Evolutionary conservation across 2,329 filamentous ascomycete species (phyloP).

Genomic region (Xenosphaeropsis pyriputrescens): DNA sequence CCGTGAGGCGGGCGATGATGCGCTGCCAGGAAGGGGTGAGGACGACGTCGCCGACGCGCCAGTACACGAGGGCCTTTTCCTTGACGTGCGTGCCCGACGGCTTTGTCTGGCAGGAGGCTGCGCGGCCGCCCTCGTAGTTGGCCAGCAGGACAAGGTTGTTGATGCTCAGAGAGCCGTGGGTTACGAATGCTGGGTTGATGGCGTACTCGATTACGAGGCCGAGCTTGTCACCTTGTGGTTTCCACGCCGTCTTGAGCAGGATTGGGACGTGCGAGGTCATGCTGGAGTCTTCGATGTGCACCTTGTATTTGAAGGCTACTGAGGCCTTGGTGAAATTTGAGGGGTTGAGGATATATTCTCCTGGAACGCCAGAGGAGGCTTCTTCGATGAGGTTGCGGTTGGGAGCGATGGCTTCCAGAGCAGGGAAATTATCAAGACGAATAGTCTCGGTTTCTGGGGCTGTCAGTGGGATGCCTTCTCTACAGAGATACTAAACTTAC

Average conservation of each 20-base stretch:
- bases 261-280: conserved; percentile 42
- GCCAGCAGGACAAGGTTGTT: conserved; percentile 65
- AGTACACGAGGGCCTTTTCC: conserved; percentile 66
- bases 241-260: conserved; percentile 54
- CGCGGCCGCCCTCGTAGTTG: conserved; percentile 52
- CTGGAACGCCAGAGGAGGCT: conserved; percentile 44
- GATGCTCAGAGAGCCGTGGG: conserved; percentile 34
- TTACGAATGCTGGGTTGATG: conserved; percentile 48
- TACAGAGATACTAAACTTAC: conserved; percentile 24
- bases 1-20: conserved; percentile 67
- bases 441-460: conserved; percentile 45
- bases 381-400: conserved; percentile 84
- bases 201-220: conserved; percentile 75
- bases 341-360: conserved; percentile 68
- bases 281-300: conserved; percentile 52
- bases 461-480: conserved; percentile 9
- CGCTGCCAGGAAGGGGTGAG: conserved; percentile 50
- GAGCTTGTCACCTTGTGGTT: conserved; percentile 70
- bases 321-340: conserved; percentile 56
- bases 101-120: conserved; percentile 59
- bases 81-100: conserved; percentile 66
- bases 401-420: conserved; percentile 83
- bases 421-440: conserved; percentile 73
- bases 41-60: conserved; percentile 64
- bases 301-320: conserved; percentile 84